Conservation (phyloP, 164 flowering plant species). For the Berberis thunbergii region DNA sequence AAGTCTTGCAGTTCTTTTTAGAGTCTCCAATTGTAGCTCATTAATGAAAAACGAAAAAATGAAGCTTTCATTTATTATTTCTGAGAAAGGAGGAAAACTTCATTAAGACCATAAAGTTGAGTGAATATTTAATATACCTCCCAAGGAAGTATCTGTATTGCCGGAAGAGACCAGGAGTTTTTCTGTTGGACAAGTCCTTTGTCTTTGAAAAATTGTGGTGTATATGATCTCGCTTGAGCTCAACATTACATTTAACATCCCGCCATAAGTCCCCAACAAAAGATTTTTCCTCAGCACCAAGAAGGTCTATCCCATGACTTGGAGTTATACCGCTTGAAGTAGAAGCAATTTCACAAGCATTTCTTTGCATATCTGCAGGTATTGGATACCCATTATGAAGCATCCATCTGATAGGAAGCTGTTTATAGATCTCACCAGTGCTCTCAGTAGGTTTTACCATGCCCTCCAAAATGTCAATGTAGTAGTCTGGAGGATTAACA, state of each 20-base stretch:
- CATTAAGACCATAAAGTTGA: too few relatives aligned
- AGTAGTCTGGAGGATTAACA: constrained; percentile 92
- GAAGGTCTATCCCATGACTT: constrained; percentile 22
- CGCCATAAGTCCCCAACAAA: constrained; percentile 82
- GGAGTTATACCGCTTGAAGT: constrained; percentile 28
- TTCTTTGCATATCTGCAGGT: constrained; percentile 75
- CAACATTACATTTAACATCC: constrained; percentile 53
- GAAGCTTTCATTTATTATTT: too few relatives aligned
- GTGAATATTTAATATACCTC: constrained; percentile 35
- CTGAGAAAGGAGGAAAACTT: too few relatives aligned
- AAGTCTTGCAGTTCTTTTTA: too few relatives aligned
- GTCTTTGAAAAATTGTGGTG: constrained; percentile 39
- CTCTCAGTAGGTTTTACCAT: constrained; percentile 50
- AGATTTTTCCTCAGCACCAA: constrained; percentile 36
- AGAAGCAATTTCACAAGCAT: constrained; percentile 31
- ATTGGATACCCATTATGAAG: constrained; percentile 83
- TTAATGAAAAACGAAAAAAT: too few relatives aligned
- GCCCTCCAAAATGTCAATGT: constrained; percentile 92
- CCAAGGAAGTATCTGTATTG: constrained; percentile 86
- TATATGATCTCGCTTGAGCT: constrained; percentile 44
- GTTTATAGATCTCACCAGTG: constrained; percentile 36
- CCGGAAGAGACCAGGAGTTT: constrained; percentile 44
- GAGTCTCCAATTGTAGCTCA: too few relatives aligned
- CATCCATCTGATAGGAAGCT: constrained; percentile 97
- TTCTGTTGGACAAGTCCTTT: constrained; percentile 63